phyloP scores from a whole-genome alignment of 129 eudicot genomes.

The Silybum marianum region DNA sequence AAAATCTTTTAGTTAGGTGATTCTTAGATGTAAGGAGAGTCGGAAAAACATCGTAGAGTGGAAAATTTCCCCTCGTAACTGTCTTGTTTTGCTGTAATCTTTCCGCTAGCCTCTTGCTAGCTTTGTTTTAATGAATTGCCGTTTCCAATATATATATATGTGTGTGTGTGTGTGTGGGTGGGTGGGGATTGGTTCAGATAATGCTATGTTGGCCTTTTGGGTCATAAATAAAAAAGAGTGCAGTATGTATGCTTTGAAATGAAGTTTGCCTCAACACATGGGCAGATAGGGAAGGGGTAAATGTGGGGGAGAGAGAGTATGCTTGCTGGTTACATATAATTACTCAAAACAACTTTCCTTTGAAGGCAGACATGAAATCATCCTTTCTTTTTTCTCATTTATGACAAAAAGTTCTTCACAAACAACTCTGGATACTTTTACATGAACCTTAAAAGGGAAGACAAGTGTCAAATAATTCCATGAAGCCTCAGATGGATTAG shows the following conservation, averaged over 20 bases:
- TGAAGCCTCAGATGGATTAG: neutral
- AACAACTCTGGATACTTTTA: conserved; percentile 4
- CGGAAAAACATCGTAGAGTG: too few species aligned
- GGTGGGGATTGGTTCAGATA: neutral
- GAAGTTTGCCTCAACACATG: conserved; percentile 31
- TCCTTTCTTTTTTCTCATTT: conserved; percentile 1
- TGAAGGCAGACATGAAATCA: conserved; percentile 28
- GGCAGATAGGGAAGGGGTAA: conserved; percentile 20
- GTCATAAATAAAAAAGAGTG: conserved; percentile 8
- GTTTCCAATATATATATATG: too few species aligned
- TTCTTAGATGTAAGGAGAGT: too few species aligned
- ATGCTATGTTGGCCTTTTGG: conserved; percentile 25
- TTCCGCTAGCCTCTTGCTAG: too few species aligned
- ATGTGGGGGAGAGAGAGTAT: conserved; percentile 15
- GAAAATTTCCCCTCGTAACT: too few species aligned
- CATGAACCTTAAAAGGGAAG: conserved; percentile 14
- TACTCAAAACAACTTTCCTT: conserved; percentile 37
- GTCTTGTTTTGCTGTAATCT: too few species aligned
- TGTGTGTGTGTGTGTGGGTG: too few species aligned
- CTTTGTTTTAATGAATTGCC: too few species aligned
- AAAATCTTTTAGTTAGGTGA: too few species aligned
- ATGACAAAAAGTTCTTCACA: conserved; percentile 17
- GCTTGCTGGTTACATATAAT: conserved; percentile 25
- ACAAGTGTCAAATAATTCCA: neutral
- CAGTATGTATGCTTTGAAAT: conserved; percentile 22